Evolutionary conservation across 768 basidiomycete genomes (phyloP), one percentile per base, ranked within the genome.

Genomic region (Tremella mesenterica): DNA sequence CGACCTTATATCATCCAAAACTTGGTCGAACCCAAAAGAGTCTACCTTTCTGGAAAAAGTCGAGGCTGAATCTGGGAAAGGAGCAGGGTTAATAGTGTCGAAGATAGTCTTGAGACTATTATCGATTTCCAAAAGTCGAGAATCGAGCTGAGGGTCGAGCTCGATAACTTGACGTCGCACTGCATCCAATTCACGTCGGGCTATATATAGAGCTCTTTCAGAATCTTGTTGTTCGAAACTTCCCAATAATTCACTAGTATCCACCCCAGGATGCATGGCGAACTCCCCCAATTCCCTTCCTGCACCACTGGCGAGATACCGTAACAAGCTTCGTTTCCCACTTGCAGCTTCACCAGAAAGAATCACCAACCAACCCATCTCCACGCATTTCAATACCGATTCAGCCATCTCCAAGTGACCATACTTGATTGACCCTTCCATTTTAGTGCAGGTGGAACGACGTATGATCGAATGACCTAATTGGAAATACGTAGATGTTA

Each of bases 171-270:
- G 18, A 27, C 41, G 23, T 4, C 45, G 30, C n/a, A 57, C 26
- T 3, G 18, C 18, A 14, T 56, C 54, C 18, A 51, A 39, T 3
- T 50, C 47, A 18, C 34, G n/a, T 3, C 36, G 16, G 4, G 41
- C 16, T 21, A 4, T 12, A 3, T 31, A 23, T 18, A 31, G 26
- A 14, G 29, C 29, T n/a, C 48, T 34, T 2, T 28, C 31, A 34
- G 60, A 50, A 69, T 90, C 86, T 25, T 85, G 81, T 74, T 97
- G 93, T 73, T 99, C 95, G 66, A 96, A 97, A 70, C 87, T 85
- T 29, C 95, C 95, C 39, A 99, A 75, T 29, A 99, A 83, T 73
- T 99, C 95, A 71, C 84, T 83, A 1, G 91, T 87, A 70, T 99
- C 95, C 2, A 88, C 90, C 6, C 87, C 84, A 53, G 80, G 84